phyloP scores from a whole-genome alignment of 257 asterid genomes.

The Handroanthus guayacan region DNA sequence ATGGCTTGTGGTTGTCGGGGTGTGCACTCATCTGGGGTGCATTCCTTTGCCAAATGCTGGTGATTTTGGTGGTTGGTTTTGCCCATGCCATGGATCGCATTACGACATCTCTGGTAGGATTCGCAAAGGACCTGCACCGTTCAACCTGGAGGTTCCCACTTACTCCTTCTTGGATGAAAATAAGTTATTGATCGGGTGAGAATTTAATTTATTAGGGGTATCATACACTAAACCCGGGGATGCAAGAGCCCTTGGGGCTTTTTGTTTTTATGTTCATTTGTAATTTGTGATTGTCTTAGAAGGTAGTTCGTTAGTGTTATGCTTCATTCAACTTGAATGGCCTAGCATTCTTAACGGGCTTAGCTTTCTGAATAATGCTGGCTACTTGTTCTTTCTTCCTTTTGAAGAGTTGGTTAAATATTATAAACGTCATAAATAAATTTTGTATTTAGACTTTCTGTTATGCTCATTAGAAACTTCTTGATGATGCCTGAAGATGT shows the following conservation, averaged over 20 bases:
- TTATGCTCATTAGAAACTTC: not conserved
- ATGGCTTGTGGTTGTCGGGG: slow-evolving; percentile 92
- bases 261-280: slow-evolving; percentile 31
- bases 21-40: slow-evolving; percentile 94
- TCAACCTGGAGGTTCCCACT: slow-evolving; percentile 90
- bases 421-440: slow-evolving; percentile 33
- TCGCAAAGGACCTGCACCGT: slow-evolving; percentile 95
- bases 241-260: slow-evolving; percentile 27
- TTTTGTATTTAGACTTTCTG: not conserved
- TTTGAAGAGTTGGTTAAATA: slow-evolving; percentile 26
- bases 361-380: slow-evolving; percentile 41
- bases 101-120: slow-evolving; percentile 94
- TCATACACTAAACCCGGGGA: slow-evolving; percentile 21
- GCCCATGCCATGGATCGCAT: slow-evolving; percentile 97
- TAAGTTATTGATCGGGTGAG: slow-evolving; percentile 80
- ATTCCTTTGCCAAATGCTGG: slow-evolving; percentile 98
- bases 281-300: slow-evolving; percentile 35
- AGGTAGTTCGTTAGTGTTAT: slow-evolving; percentile 12
- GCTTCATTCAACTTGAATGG: slow-evolving; percentile 28
- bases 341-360: slow-evolving; percentile 27
- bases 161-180: slow-evolving; percentile 85
- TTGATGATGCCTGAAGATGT: slow-evolving; percentile 4
- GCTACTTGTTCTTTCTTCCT: slow-evolving; percentile 21
- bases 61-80: slow-evolving; percentile 96
- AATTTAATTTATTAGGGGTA: slow-evolving; percentile 24